Evolutionary conservation across 1,139 yeast species (phyloP), one percentile per base, ranked within the genome.

Genomic region (Arxiozyma slooffiae): DNA sequence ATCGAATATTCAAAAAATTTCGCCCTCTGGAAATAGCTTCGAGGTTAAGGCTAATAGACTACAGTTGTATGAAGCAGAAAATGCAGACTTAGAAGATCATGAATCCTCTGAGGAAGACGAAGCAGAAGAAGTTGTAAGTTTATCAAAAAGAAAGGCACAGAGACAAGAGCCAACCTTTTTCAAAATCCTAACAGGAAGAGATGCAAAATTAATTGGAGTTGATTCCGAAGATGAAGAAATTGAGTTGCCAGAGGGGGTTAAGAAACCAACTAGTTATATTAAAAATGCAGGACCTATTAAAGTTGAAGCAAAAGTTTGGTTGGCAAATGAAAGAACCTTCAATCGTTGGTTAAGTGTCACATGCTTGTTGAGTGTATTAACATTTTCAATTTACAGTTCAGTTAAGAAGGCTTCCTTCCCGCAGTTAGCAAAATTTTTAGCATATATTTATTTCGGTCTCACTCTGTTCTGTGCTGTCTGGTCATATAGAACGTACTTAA

Each of bases 301-400:
- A 68, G 89, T 92, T 51, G 98, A 92, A 72, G 95, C 97, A 37
- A 92, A 92, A 67, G 98, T 92, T 39, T 92, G 98, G 97, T 75
- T 92, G 55, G 98, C 98, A 37, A 92, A 92, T 65, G 98, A 92
- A 71, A 85, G 98, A 69, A 92, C 98, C 2, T 90, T 90, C 71
- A 85, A 87, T 73, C 80, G 95, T 68, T 92, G 98, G 98, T 75
- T 92, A 57, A 92, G 85, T 61, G 92, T 90, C 9, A 85, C 95
- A n/a, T 81, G 95, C 0, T 72, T 92, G 63, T 74, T 92, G 57
- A 81, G 95, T n/a, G 82, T 92, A 0, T 72, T 92, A 61, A 88
- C 97, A 0, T 89, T 90, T 64, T 77, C 95, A 17, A 78, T 92
- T 51, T 86, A 86, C 71, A 78, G 81, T 40, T 81, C 95, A n/a